A percentile compares a stretch with the other conserved stretches of the same genome.
Evolutionary conservation across 75 land plant genomes (phyloP).

Genomic region (Chamaecyparis obtusa): DNA sequence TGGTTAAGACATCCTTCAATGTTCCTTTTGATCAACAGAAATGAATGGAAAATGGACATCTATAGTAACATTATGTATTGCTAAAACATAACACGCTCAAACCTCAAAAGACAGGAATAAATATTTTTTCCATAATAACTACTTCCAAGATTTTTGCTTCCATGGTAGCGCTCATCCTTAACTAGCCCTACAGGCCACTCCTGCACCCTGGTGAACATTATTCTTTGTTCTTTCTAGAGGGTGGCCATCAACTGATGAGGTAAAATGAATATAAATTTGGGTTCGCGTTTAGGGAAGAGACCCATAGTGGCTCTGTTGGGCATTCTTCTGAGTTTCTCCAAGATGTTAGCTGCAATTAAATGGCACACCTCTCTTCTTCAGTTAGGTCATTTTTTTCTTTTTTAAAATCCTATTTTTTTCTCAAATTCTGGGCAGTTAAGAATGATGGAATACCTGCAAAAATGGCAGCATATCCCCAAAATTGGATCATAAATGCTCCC

Average conservation of each 20-base stretch:
- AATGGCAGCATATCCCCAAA: conserved; percentile 62
- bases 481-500: conserved; percentile 47
- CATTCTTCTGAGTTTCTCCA: no score
- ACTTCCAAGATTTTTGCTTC: neutral
- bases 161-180: neutral
- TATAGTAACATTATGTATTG: neutral
- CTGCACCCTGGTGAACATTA: neutral
- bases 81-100: neutral
- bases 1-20: no score
- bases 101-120: neutral
- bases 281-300: no score
- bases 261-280: neutral
- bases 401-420: no score
- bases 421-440: neutral
- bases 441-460: conserved; percentile 37
- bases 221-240: neutral
- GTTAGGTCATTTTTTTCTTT: neutral
- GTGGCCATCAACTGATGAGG: neutral
- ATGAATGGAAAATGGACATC: neutral
- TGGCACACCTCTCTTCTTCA: neutral
- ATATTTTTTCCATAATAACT: neutral
- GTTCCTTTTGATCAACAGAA: no score
- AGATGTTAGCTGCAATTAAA: no score
- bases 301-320: no score
- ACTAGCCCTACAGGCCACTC: neutral